phyloP scores from a whole-genome alignment of 1,284 basidiomycete species.

The Sutorius eximius region DNA sequence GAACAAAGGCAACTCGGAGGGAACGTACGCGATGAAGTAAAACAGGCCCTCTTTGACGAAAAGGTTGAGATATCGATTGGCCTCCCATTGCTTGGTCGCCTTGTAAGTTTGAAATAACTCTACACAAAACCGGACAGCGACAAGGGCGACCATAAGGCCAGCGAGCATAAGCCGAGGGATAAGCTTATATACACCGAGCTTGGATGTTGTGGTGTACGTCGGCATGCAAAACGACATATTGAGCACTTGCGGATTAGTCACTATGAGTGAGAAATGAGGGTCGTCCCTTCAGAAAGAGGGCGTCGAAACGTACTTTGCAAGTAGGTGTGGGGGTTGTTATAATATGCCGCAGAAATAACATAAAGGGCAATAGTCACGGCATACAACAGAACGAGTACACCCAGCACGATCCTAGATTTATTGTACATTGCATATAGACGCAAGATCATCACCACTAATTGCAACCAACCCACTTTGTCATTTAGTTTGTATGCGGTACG shows the following conservation, averaged over 20 bases:
- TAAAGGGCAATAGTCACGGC: conserved; percentile 9
- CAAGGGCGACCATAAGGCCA: conserved; percentile 17
- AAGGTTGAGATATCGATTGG: conserved; percentile 18
- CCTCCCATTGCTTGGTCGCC: conserved; percentile 9
- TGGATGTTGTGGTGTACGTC: background rate
- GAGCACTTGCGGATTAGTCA: conserved; percentile 14
- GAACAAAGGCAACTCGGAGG: background rate
- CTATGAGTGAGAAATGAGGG: conserved; percentile 10
- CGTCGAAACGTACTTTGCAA: conserved; percentile 13
- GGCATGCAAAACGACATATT: conserved; percentile 20
- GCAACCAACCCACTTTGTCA: background rate
- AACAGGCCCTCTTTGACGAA: conserved; percentile 15
- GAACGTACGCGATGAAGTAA: conserved; percentile 23
- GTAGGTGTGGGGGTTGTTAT: conserved; percentile 11
- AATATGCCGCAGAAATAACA: background rate
- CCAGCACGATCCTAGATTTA: conserved; percentile 17
- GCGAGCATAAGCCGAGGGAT: conserved; percentile 22
- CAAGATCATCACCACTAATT: conserved; percentile 28
- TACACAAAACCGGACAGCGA: conserved; percentile 3
- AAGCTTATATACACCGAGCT: conserved; percentile 15
- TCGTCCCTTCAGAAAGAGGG: background rate
- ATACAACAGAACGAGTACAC: conserved; percentile 18
- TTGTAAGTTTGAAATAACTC: conserved; percentile 16
- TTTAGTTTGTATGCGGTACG: background rate
- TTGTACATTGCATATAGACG: conserved; percentile 28